Evolutionary conservation across 352 stramenopile genomes (phyloP).

Genomic region (Globisporangium spiculum): DNA sequence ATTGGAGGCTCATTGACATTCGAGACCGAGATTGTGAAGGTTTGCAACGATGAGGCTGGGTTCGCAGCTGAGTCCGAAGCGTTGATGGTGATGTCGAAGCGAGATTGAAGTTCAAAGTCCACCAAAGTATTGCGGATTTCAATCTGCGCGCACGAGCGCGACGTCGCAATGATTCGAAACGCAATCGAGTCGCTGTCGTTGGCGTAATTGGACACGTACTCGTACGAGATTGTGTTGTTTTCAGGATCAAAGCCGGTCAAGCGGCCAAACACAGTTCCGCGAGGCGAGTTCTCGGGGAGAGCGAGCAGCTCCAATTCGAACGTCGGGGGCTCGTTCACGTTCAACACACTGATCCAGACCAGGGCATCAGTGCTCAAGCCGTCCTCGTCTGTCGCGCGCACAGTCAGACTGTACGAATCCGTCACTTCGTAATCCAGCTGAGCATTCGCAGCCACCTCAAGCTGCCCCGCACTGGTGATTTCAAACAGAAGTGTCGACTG

Average conservation of each 20-base stretch:
- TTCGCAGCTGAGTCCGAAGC: slow-evolving; percentile 31
- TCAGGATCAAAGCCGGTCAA: slow-evolving; percentile 46
- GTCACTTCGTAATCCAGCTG: slow-evolving; percentile 19
- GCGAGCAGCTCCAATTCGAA: slow-evolving; percentile 12
- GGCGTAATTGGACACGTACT: slow-evolving; percentile 27
- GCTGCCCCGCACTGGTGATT: slow-evolving; percentile 7
- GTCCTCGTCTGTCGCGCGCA: slow-evolving; percentile 26
- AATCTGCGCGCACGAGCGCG: slow-evolving; percentile 35
- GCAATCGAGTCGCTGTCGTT: slow-evolving; percentile 18
- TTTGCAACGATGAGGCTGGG: slow-evolving; percentile 18
- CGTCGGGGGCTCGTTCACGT: slow-evolving; percentile 34
- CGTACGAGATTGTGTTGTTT: slow-evolving; percentile 42
- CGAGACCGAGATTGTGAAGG: slow-evolving; percentile 17
- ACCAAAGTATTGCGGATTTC: slow-evolving; percentile 35
- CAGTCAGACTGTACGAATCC: slow-evolving; percentile 13
- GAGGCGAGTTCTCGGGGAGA: slow-evolving; percentile 39
- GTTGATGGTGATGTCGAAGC: slow-evolving; percentile 39
- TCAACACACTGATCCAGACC: slow-evolving; percentile 23
- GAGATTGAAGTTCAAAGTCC: slow-evolving; percentile 35
- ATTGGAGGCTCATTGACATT: slow-evolving; percentile 33
- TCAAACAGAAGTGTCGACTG: slow-evolving; percentile 11
- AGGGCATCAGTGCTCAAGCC: slow-evolving; percentile 11
- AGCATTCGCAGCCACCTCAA: slow-evolving; percentile 5
- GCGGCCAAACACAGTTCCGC: slow-evolving; percentile 36
- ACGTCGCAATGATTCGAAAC: slow-evolving; percentile 40